A percentile compares a stretch with the other conserved stretches of the same genome.
Conservation (phyloP, 306 rosid genomes). For the Gillenia trifoliata region DNA sequence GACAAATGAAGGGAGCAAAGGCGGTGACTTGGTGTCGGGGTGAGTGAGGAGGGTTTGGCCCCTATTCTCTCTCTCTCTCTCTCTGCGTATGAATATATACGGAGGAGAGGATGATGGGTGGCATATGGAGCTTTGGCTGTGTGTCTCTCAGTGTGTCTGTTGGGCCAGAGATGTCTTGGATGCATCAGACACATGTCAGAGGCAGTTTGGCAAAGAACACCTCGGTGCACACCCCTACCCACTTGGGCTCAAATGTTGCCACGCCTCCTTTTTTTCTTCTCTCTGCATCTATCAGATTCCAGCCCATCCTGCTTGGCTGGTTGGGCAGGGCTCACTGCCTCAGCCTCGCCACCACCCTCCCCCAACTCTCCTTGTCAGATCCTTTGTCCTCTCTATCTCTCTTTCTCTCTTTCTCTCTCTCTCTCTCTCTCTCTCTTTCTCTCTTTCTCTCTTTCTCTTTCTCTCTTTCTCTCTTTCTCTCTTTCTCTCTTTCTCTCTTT, state of each 20-base stretch:
- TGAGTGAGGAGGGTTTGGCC: constrained; percentile 26
- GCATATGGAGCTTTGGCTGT: background rate
- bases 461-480: background rate
- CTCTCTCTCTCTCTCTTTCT: background rate
- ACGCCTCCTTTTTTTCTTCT: background rate
- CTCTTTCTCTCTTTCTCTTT: background rate
- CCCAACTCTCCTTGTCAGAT: constrained; percentile 1
- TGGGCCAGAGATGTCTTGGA: constrained; percentile 34
- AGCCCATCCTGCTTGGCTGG: constrained; percentile 22
- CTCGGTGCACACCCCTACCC: background rate
- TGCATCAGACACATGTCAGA: constrained; percentile 36
- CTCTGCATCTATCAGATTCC: constrained; percentile 9
- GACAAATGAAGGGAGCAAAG: constrained; percentile 24
- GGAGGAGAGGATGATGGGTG: background rate
- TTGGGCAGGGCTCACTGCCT: constrained; percentile 8
- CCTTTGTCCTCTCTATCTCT: background rate
- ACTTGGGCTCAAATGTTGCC: constrained; percentile 17
- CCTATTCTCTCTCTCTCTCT: constrained; percentile 1
- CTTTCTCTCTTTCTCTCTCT: background rate
- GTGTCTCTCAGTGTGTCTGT: background rate
- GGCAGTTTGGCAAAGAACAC: constrained; percentile 7
- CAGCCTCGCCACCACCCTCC: background rate
- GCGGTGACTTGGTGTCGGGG: constrained; percentile 35
- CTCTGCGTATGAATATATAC: background rate
- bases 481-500: background rate